phyloP scores from a whole-genome alignment of 2,329 filamentous ascomycete species.

The Annulohypoxylon truncatum region DNA sequence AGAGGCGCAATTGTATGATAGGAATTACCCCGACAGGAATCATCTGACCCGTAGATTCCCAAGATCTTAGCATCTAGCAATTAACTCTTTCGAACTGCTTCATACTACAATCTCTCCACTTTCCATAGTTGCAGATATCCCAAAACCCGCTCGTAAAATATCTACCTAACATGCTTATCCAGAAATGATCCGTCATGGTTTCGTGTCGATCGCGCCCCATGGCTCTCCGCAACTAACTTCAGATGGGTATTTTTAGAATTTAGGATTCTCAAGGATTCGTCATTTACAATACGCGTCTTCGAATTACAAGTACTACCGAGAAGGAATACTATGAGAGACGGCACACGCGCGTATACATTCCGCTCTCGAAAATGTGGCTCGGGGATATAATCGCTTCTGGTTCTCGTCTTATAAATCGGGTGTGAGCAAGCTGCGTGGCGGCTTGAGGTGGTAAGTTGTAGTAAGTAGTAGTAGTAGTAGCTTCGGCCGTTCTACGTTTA shows the following conservation, averaged over 20 bases:
- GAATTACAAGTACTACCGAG: slow-evolving; percentile 9
- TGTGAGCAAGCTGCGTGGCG: not conserved
- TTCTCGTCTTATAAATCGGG: not conserved
- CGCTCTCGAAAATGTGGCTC: not conserved
- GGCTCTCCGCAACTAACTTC: not conserved
- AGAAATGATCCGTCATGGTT: not conserved
- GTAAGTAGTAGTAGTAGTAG: not conserved
- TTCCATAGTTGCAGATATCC: not conserved
- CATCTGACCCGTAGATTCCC: slow-evolving; percentile 29
- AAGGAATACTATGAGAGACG: not conserved
- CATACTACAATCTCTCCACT: not conserved
- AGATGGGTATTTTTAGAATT: not conserved
- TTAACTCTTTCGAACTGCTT: slow-evolving; percentile 31
- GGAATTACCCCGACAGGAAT: slow-evolving; percentile 26
- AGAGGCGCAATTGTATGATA: slow-evolving; percentile 40
- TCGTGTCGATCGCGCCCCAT: not conserved
- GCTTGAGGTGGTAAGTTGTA: not conserved
- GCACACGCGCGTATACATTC: not conserved
- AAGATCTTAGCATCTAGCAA: slow-evolving; percentile 37
- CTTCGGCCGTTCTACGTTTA: not conserved
- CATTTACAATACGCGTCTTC: not conserved
- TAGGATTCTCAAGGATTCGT: not conserved
- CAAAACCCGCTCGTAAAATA: not conserved
- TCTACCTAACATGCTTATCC: not conserved
- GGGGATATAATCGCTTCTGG: not conserved